Evolutionary conservation across 768 basidiomycete species (phyloP), one percentile per base, ranked within the genome.

Genomic region (Phanerochaete sordida): DNA sequence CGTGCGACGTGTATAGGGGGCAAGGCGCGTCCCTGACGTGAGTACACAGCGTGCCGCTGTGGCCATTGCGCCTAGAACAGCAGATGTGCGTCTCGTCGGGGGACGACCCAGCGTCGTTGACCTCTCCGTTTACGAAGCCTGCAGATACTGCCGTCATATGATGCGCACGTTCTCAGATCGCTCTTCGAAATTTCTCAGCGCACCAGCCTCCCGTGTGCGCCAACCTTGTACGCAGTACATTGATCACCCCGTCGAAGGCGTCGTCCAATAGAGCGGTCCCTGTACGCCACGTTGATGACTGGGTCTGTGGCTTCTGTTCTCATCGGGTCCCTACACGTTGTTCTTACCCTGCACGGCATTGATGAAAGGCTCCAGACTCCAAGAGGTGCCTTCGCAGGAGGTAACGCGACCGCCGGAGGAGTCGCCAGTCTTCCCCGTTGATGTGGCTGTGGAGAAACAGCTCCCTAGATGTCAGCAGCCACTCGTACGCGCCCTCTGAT

Each of bases 301-400:
- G 45, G 8, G 45, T n/a, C 23, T 35, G 30, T 60, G 45, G 31
- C 21, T 4, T 35, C 50, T 37, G 44, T 49, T 39, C 51, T 16
- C 37, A 27, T n/a, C n/a, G 33, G 35, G 23, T 43, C 56, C 60
- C 60, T 57, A 61, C 60, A 61, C 60, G 60, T 61, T 56, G 45
- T 39, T 31, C 43, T 50, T 51, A 45, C 47, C 46, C 37, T 56
- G 45, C 59, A 43, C 44, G 31, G 53, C 44, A 52, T 31, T 35
- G 35, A 54, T 54, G 19, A 51, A 24, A 54, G n/a, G 53, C 23
- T 54, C 58, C 51, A 51, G 37, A 30, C 50, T 59, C 31, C 33
- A 37, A 43, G 15, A 31, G 35, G 13, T 54, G n/a, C 35, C 35
- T 26, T 54, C 47, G 13, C 47, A 48, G 19, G 19, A 43, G 19